Evolutionary conservation across 1,284 basidiomycete genomes (phyloP).

Genomic region (Ganoderma sinense): DNA sequence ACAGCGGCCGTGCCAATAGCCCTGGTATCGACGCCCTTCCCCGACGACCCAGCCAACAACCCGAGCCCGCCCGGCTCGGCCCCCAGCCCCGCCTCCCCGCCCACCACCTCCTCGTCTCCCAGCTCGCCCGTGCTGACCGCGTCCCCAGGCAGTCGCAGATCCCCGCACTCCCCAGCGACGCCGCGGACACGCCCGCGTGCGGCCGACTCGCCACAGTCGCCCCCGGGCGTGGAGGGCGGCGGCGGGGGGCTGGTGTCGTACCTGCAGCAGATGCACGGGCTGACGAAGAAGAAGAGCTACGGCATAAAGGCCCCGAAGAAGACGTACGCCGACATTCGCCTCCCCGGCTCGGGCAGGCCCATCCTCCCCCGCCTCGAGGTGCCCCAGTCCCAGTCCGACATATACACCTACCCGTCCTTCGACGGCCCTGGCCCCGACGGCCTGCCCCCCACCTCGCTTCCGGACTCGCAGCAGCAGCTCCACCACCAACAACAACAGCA

Average conservation of each 20-base stretch:
- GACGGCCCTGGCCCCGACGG: conserved; percentile 14
- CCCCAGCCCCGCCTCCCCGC: conserved; percentile 23
- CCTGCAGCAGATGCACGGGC: conserved; percentile 42
- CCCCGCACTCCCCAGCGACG: conserved; percentile 24
- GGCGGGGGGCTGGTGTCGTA: conserved; percentile 40
- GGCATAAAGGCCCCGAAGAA: conserved; percentile 36
- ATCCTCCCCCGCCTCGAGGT: conserved; percentile 42
- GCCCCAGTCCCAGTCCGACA: conserved; percentile 26
- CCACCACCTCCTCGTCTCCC: conserved; percentile 21
- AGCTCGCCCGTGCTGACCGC: conserved; percentile 21
- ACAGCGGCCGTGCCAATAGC: conserved; percentile 25
- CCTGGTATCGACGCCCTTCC: conserved; percentile 20
- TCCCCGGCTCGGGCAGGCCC: conserved; percentile 34
- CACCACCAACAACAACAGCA: too few species aligned
- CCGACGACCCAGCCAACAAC: conserved; percentile 26
- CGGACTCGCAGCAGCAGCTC: conserved; percentile 17
- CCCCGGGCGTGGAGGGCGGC: conserved; percentile 27
- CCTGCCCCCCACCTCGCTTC: conserved; percentile 4
- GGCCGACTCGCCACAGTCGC: conserved; percentile 23
- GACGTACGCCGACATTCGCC: conserved; percentile 30
- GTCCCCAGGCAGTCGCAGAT: conserved; percentile 26
- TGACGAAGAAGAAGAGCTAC: conserved; percentile 41
- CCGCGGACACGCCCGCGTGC: conserved; percentile 27
- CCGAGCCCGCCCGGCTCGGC: conserved; percentile 27
- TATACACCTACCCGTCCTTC: conserved; percentile 32